Evolutionary conservation across 2,329 filamentous ascomycete species (phyloP), one percentile per base, ranked within the genome.

Genomic region (Alternaria rosae): DNA sequence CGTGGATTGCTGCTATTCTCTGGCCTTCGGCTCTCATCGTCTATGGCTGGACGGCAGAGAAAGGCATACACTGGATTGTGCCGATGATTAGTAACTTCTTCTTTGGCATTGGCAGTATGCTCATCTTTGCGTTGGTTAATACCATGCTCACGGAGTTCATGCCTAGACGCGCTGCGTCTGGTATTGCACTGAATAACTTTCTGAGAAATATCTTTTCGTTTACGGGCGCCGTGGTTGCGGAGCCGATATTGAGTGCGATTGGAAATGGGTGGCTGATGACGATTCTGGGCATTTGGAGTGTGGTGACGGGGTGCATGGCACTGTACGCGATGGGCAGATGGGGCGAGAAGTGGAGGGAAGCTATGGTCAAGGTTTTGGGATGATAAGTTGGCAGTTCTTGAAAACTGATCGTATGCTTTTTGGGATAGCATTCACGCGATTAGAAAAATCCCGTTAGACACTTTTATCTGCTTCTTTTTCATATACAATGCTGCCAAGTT

Each of bases 311-410:
- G 3, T 69, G 58, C 58, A 72, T 79, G 6, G 84, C 87, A 15
- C 86, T 94, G 21, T 88, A 85, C 79, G 77, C 86, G 0, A 85
- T 94, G 80, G 83, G 83, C 70, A 85, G 81, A 65, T 89, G 85
- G 70, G 88, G 88, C 0, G 81, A 84, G 17, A 82, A 81, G 69
- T 93, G 91, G 91, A 85, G 91, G 70, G 80, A 80, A 53, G 77
- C 79, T 28, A 91, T 92, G 88, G 87, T 91, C 12, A 62, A 67
- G 47, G 67, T 58, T 38, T 45, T 74, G 38, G 71, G 70, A 4
- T 70, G 53, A 66, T 9, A 11, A n/a, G 6, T 10, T 45, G 43
- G n/a, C n/a, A n/a, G n/a, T n/a, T n/a, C n/a, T n/a, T n/a, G n/a
- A n/a, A n/a, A n/a, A n/a, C n/a, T n/a, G n/a, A n/a, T n/a, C n/a